Conservation (phyloP, 495 filamentous ascomycete genomes). For the Aspergillus sclerotioniger region DNA sequence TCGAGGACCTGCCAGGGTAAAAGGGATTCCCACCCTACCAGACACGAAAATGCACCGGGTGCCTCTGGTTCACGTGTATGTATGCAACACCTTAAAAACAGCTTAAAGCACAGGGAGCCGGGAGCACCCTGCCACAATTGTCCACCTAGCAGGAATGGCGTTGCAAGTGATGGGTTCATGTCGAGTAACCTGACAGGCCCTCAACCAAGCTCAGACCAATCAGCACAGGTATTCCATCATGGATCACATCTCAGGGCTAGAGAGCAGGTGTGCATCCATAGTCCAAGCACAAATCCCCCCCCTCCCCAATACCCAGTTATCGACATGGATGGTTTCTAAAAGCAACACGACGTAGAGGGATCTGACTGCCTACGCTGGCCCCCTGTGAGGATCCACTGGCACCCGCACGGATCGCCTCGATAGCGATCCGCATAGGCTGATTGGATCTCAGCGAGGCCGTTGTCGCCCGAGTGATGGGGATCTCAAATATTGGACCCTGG, state of each 20-base stretch:
- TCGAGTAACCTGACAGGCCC: conserved; percentile 2
- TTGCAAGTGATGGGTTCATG: conserved; percentile 1
- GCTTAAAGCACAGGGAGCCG: neutral
- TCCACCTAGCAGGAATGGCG: neutral
- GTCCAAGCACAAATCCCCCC: neutral
- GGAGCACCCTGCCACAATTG: neutral
- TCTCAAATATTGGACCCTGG: conserved; percentile 35
- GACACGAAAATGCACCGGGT: neutral
- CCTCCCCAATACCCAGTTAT: neutral
- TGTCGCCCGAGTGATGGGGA: conserved; percentile 17
- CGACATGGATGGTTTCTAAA: neutral
- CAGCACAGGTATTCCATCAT: neutral
- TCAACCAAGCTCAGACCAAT: neutral
- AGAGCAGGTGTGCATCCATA: neutral
- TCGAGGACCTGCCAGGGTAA: neutral
- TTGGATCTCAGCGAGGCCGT: conserved; percentile 32
- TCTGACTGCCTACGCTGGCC: neutral
- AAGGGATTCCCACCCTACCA: neutral
- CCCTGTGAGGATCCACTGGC: conserved; percentile 17
- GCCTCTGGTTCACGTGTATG: conserved; percentile 9
- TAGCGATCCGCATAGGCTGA: conserved; percentile 21
- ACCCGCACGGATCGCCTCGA: conserved; percentile 22
- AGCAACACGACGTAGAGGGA: neutral
- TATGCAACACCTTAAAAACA: conserved; percentile 1
- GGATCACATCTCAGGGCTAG: neutral